Percentiles rank a stretch among this genome's conserved stretches.
Evolutionary conservation across 2,329 filamentous ascomycete genomes (phyloP).

Genomic region (Colletotrichum sp.): DNA sequence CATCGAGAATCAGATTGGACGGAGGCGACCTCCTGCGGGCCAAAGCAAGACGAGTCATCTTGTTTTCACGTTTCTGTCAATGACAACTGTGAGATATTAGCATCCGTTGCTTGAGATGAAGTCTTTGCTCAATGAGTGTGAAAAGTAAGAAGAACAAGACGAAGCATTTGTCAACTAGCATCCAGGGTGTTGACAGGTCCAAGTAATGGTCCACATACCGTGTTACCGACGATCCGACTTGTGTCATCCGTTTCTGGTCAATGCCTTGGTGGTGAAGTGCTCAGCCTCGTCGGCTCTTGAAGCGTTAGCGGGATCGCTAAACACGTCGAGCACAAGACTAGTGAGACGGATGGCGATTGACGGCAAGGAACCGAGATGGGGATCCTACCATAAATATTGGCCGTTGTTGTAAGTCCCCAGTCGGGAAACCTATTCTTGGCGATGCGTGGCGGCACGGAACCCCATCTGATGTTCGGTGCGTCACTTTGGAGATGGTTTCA

Average conservation of each 20-base stretch:
- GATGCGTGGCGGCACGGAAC: not conserved
- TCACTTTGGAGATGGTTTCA: not conserved
- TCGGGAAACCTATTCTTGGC: not conserved
- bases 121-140: not conserved
- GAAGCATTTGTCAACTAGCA: not conserved
- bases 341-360: not conserved
- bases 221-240: not conserved
- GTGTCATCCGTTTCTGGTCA: not conserved
- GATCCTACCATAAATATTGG: not conserved
- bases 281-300: not conserved
- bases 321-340: not conserved
- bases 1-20: not conserved
- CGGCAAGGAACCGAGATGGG: not conserved
- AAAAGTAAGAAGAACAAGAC: not conserved
- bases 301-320: not conserved
- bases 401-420: not conserved
- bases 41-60: not conserved
- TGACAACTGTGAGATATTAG: not conserved
- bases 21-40: not conserved
- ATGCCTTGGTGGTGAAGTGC: not conserved
- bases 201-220: not conserved
- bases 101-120: not conserved
- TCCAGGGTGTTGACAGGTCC: not conserved
- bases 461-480: not conserved
- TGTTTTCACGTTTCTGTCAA: not conserved